Evolutionary conservation across 345 rosid species (phyloP), one percentile per base, ranked within the genome.

Genomic region (Lepidium africanum): DNA sequence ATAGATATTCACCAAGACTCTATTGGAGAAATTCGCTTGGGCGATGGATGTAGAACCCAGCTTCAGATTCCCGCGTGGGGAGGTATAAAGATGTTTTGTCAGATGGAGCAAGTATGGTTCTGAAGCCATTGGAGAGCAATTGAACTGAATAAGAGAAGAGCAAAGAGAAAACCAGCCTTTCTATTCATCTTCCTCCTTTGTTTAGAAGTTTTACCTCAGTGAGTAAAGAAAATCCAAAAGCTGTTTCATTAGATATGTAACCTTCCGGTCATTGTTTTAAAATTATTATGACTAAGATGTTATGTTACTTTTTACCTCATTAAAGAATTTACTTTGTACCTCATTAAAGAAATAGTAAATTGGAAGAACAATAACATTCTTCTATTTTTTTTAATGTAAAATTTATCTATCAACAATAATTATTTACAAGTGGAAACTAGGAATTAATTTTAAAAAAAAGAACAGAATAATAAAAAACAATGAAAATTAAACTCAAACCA

Each of bases 41-140:
- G 91, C 99, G 9, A 91, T 94, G 99, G 97, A 94, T 35, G 99
- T 81, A 11, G 96, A 91, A 51, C 96, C 96, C 0, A 85, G 77
- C 39, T 94, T 86, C 87, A 89, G 96, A 86, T 94, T 94, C 89
- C 89, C 82, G 78, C 23, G 36, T 9, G 12, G 32, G 38, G 3
- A 3, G 45, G 61, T 23, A 36, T 65, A 65, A 46, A 48, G 66
- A 57, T 64, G 53, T 21, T 69, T 23, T 10, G 48, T 55, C n/a
- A 55, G 63, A 15, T 66, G 64, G 49, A 65, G 67, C 21, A 67
- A 73, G 56, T 52, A 50, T 54, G 67, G 7, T 36, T 57, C 13
- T 58, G 60, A 43, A 47, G 47, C 48, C 33, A 56, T 50, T 58
- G 54, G 62, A 42, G 72, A 59, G 56, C 45, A 56, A 57, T 39